Conservation (phyloP, 495 filamentous ascomycete species). For the Penicillium verhagenii region DNA sequence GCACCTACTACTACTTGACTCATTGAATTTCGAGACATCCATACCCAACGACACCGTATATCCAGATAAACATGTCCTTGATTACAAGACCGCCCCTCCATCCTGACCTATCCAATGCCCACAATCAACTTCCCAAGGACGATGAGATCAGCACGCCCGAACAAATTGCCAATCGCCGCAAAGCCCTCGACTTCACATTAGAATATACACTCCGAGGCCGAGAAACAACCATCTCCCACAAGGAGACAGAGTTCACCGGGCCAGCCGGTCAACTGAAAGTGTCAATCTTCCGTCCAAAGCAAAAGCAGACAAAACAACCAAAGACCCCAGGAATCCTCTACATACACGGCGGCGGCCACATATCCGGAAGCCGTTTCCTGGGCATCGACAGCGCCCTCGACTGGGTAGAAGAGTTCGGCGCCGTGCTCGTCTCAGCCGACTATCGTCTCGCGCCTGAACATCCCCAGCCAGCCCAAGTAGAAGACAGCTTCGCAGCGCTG, state of each 20-base stretch:
- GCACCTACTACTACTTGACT: no score
- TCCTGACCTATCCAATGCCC: not conserved
- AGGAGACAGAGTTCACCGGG: not conserved
- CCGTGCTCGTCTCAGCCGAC: constrained; percentile 7
- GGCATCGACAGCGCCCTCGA: not conserved
- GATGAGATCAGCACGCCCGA: constrained; percentile 3
- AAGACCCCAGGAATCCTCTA: constrained; percentile 1
- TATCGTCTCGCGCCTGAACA: constrained; percentile 35
- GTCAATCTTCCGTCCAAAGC: constrained; percentile 2
- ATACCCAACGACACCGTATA: not conserved
- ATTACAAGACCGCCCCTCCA: not conserved
- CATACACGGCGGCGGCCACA: constrained; percentile 12
- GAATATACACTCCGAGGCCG: not conserved
- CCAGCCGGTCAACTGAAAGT: not conserved
- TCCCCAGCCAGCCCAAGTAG: constrained; percentile 21
- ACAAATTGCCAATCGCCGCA: not conserved
- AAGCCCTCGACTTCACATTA: not conserved
- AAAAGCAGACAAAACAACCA: not conserved
- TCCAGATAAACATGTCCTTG: not conserved
- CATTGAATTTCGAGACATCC: not conserved
- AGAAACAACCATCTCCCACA: not conserved
- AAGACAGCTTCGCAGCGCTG: constrained; percentile 37
- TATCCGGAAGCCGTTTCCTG: constrained; percentile 10
- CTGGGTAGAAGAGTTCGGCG: constrained; percentile 6
- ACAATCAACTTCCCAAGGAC: not conserved